Evolutionary conservation across 176 grass and related monocot genomes (phyloP).

Genomic region (Triticum dicoccoides): DNA sequence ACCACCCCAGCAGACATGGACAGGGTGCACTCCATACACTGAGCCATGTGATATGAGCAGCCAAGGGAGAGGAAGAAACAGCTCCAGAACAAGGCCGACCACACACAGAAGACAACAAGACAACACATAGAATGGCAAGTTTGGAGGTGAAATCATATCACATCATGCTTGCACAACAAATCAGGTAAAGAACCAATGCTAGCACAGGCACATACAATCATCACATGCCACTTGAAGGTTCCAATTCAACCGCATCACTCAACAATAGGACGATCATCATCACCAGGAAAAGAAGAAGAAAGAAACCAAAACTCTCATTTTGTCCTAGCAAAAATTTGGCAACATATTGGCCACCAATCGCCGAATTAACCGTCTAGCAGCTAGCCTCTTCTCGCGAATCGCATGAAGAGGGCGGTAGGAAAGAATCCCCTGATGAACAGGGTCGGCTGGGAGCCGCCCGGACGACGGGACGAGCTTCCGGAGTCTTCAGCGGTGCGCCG

Average conservation of each 20-base stretch:
- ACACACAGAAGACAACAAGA: no score
- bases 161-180: neutral
- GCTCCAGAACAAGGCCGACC: no score
- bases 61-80: no score
- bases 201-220: neutral
- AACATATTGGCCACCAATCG: neutral
- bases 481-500: conserved; percentile 40
- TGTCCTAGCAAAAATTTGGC: conserved; percentile 39
- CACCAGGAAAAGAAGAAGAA: no score
- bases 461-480: neutral
- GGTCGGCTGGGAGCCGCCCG: neutral
- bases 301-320: neutral
- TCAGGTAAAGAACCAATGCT: neutral
- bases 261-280: neutral
- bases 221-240: neutral
- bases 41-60: no score
- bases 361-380: neutral
- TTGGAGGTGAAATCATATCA: neutral
- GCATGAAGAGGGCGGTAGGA: neutral
- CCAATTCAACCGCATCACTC: neutral
- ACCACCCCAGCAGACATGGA: no score
- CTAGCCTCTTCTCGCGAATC: conserved; percentile 1
- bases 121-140: neutral
- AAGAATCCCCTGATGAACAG: neutral
- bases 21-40: no score